Base-by-base conservation (phyloP, 2,329 filamentous ascomycete genomes). In the Fusarium coffeatum region DNA sequence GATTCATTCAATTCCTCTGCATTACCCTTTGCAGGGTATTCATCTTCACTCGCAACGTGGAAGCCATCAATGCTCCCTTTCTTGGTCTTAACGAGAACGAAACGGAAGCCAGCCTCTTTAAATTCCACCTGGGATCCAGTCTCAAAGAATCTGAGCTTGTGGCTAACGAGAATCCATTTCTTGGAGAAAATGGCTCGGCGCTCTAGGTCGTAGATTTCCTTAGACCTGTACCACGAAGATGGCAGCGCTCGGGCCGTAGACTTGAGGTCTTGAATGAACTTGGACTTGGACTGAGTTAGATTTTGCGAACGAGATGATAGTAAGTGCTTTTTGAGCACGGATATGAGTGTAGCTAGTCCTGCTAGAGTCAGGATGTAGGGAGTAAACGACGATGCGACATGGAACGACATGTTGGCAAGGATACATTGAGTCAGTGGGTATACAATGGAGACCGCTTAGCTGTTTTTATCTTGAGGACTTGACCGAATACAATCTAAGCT, bases 101-200 rank as follows among this genome's bases (percentile, higher is more conserved):
- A 86, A 15, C 85, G 79, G 76, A 85, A 88, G 1, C 83, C 86
- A 2, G 86, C 86, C 9, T 88, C 76, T 6, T 84, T 80, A 57
- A 83, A 88, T 13, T 83, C 82, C 25, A 88, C 79, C 73, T 83
- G 90, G 65, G 88, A 84, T 7, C 88, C 88, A 4, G 80, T 71
- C 55, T 87, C 84, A 23, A 75, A 71, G 43, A 88, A 79, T 55
- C 86, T 81, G 47, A 80, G 79, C 65, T 82, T 80, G 78, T 88
- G 82, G 48, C 86, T 87, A n/a, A 84, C 81, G 18, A 87, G 80
- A n/a, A 86, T 80, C 86, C 86, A 88, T 69, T 83, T 83, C 68
- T 82, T 81, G 20, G 86, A 87, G 74, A 88, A 88, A 65, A 88
- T 85, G 22, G 85, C 83, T 12, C 86, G 80, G 16, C 84, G 77